Evolutionary conservation across 176 grass and related monocot species (phyloP), one percentile per base, ranked within the genome.

Genomic region (Lolium perenne): DNA sequence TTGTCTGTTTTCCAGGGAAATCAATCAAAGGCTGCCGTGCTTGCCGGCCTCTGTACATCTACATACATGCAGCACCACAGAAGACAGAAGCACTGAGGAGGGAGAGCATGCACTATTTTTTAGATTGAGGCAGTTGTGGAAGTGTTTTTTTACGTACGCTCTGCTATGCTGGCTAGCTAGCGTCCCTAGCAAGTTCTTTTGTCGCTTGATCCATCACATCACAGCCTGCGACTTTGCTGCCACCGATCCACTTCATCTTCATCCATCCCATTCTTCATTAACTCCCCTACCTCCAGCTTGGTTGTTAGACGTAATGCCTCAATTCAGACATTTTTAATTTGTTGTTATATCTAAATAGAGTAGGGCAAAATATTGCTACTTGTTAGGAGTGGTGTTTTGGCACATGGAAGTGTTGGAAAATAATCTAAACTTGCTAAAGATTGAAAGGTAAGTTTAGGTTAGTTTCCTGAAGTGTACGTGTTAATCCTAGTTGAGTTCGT

Each of bases 161-260:
- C 14, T 75, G 20, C 1, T 2, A 29, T 10, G 5, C 23, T 64
- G 6, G 71, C 22, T 75, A 51, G 14, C 22, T 53, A 29, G 72
- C 72, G 72, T 53, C 72, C 72, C 22, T 50, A 53, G 47, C 72
- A 53, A 75, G 47, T 51, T 51, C 47, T 47, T 53, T 75, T 75
- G 72, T 26, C 72, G 72, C 72, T 75, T 14, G 72, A 75, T 51
- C 71, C 6, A 74, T 74, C 71, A 74, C 46, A 74, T 50, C 72
- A 29, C 22, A 4, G 23, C 29, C 23, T 53, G 47, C 48, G 72
- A 75, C 47, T 75, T 75, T 53, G 72, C 47, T 75, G 72, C 47
- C 21, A 75, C 72, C 6, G 47, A 29, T 75, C 72, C 12, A 25
- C 45, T 26, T 74, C 71, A 50, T 1, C 13, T 4, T 74, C 71